Evolutionary conservation across 2,329 filamentous ascomycete genomes (phyloP).

Genomic region (Claviceps africana): DNA sequence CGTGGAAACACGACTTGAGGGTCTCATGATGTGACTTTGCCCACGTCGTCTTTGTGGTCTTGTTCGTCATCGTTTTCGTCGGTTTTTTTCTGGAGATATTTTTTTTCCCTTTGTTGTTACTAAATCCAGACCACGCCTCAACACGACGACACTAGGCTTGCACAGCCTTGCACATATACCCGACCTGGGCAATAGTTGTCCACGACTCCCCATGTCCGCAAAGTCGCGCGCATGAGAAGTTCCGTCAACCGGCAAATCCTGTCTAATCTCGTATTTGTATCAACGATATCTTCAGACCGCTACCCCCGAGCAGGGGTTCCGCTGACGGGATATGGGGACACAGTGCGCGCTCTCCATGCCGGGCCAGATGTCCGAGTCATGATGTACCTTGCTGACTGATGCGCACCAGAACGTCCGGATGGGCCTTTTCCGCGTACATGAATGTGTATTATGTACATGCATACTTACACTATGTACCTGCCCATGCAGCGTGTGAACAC

Average conservation of each 20-base stretch:
- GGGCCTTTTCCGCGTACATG: too few relatives aligned
- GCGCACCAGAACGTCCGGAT: not conserved
- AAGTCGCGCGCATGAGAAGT: not conserved
- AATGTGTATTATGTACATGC: too few relatives aligned
- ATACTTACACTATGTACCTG: too few relatives aligned
- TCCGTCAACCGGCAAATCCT: not conserved
- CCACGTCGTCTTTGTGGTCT: not conserved
- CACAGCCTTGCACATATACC: not conserved
- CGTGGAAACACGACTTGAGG: too few relatives aligned
- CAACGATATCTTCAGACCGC: not conserved
- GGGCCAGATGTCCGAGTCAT: not conserved
- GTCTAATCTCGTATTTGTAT: not conserved
- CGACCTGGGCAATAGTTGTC: not conserved
- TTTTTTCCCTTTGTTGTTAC: not conserved
- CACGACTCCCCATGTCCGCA: not conserved
- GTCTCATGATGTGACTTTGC: too few relatives aligned
- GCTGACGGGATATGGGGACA: not conserved
- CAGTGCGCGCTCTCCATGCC: not conserved
- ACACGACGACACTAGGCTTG: not conserved
- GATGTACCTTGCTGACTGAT: not conserved
- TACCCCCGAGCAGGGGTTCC: not conserved
- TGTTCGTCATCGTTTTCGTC: not conserved
- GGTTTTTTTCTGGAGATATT: too few relatives aligned
- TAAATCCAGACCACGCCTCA: not conserved
- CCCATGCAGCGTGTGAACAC: too few relatives aligned